Evolutionary conservation across 169 alveolate species (phyloP), one percentile per base, ranked within the genome.

Genomic region (Plasmodium coatneyi): DNA sequence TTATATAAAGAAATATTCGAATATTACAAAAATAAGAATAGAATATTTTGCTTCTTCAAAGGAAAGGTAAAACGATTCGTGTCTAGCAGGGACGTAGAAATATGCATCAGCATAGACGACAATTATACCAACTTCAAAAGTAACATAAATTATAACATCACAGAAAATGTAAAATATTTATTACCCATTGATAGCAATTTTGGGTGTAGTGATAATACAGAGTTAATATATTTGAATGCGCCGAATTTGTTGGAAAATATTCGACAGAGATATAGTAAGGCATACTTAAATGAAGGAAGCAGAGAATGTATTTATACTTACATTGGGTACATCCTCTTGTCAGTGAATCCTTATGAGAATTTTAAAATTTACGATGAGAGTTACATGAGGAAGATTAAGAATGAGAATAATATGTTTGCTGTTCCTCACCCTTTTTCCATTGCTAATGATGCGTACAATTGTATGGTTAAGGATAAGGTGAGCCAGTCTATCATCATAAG

Each of bases 401-500:
- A 92, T 36, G 97, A 96, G 9, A 97, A 96, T 74, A 97, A 97
- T 79, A 90, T 97, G 71, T 91, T 91, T 91, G 54, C 91, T 3
- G 96, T 97, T 30, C 98, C 98, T 83, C 98, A 97, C 89, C 96
- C 98, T 6, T 97, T 95, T 87, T 98, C 98, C 28, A 96, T 97
- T 30, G 98, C 98, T 12, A 98, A 97, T 84, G 96, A 97, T 92
- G 98, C 98, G 25, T 84, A 96, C 83, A 96, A 96, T 54, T 96
- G 98, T 22, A 90, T 97, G 54, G 84, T 95, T 6, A 91, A 95
- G 66, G 96, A 96, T 19, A 95, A 95, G 72, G 87, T 81, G 39
- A 95, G 96, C 83, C 99, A 99, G 90, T 98, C 99, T 19, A 97
- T 99, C 36, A 98, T 99, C 54, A 99, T 99, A 80, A 97, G 99